These are phyloP conservation scores for Akanthomyces uredinophilus DNA, from an alignment of 2,329 filamentous ascomycete species.

Conservation along the genomic window DNA sequence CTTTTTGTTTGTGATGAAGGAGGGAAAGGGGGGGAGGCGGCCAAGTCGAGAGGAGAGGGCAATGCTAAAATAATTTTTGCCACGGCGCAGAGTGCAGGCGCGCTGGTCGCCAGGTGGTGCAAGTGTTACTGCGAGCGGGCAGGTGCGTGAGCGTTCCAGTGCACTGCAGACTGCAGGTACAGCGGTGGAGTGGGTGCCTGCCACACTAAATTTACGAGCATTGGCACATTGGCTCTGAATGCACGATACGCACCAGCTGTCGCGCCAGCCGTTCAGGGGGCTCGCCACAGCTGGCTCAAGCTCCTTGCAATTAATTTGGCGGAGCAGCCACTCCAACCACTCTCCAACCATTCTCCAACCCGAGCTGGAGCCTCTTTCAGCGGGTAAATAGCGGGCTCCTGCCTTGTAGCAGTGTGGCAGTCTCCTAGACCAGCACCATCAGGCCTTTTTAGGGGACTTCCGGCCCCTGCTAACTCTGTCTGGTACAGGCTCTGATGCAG, in stretches of 20 bases:
- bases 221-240: background rate
- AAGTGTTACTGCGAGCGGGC: background rate
- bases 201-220: background rate
- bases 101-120: background rate
- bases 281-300: background rate
- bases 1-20: conserved; percentile 39
- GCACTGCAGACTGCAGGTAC: background rate
- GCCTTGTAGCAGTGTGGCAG: background rate
- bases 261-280: background rate
- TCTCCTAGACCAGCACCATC: background rate
- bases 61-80: conserved; percentile 40
- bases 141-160: background rate
- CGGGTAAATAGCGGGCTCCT: background rate
- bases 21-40: conserved; percentile 27
- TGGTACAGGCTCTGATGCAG: background rate
- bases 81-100: conserved; percentile 12
- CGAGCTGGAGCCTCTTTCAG: background rate
- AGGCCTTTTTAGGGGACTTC: background rate
- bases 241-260: background rate
- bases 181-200: background rate
- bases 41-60: conserved; percentile 21
- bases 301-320: background rate
- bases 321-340: background rate
- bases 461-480: background rate
- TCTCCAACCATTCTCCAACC: background rate